These are phyloP conservation scores for Candida dubliniensis DNA, from an alignment of 1,139 yeast genomes.

Conservation along the genomic window DNA sequence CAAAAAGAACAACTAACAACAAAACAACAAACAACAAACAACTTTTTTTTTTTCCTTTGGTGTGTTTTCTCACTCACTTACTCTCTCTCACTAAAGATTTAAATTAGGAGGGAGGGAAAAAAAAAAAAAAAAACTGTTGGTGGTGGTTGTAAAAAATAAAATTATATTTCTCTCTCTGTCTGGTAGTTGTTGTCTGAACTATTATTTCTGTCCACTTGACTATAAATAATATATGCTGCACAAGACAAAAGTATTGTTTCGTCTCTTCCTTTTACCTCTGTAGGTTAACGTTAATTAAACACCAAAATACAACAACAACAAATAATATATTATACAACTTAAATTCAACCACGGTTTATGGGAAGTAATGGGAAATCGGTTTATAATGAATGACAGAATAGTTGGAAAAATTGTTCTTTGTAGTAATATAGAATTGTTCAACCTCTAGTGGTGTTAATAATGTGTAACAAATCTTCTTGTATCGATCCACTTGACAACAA, in stretches of 20 bases:
- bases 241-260: conserved; percentile 1
- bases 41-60: too few species aligned
- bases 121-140: neutral
- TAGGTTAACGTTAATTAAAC: too few species aligned
- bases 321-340: too few species aligned
- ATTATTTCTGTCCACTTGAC: neutral
- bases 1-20: too few species aligned
- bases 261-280: too few species aligned
- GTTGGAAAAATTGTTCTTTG: conserved; percentile 5
- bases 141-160: conserved; percentile 5
- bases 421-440: too few species aligned
- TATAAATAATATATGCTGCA: too few species aligned
- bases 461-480: neutral
- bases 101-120: neutral
- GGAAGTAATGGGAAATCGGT: neutral
- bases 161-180: neutral
- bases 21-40: too few species aligned
- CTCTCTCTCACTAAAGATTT: neutral
- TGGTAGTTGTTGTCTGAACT: neutral
- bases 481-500: neutral
- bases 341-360: too few species aligned
- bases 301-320: too few species aligned
- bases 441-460: too few species aligned
- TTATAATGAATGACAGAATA: conserved; percentile 11
- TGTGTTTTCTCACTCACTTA: too few species aligned